Evolutionary conservation across 2,329 filamentous ascomycete genomes (phyloP), one percentile per base, ranked within the genome.

Genomic region (Proliferodiscus dingleyae): DNA sequence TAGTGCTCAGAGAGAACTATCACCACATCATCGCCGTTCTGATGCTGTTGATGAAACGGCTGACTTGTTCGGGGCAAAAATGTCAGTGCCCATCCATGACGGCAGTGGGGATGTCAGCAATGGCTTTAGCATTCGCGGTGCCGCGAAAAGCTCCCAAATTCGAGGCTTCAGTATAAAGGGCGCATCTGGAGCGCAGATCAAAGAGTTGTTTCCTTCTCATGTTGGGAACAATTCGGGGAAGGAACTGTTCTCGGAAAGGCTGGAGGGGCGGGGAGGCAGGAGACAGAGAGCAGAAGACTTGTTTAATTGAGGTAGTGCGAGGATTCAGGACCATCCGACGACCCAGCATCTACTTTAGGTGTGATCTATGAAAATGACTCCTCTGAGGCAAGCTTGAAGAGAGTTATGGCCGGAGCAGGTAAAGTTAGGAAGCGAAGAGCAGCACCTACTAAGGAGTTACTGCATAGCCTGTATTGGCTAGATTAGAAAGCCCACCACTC

Each of bases 221-320:
- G 76, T 80, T 36, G 71, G 70, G 21, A 65, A 62, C 16, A 87
- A 87, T 59, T 66, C 74, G 2, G 80, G 78, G 40, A 88, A 86
- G 64, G 85, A 89, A 61, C 64, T 88, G 13, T 86, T 89, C 57
- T 73, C 75, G 1, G 75, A 80, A 48, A 80, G 70, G 51, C 59
- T 80, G 21, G 75, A 79, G 43, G 78, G 77, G 2, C 71, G 80
- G 51, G 72, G 76, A 11, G 71, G 73, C 47, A 73, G 71, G 51
- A 76, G 86, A 53, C 78, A 83, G 56, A 81, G 72, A 60, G 86
- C 86, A 0, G 83, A 87, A 57, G 86, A 90, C 66, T 70, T 86
- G 52, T 90, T 89, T 61, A 72, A 74, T 50, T 89, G 64, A 75
- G 32, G 9, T 13, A 15, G 29, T 32, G 13, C n/a, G 29, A 13